Conservation (phyloP, 495 filamentous ascomycete genomes). For the Podospora anserina region DNA sequence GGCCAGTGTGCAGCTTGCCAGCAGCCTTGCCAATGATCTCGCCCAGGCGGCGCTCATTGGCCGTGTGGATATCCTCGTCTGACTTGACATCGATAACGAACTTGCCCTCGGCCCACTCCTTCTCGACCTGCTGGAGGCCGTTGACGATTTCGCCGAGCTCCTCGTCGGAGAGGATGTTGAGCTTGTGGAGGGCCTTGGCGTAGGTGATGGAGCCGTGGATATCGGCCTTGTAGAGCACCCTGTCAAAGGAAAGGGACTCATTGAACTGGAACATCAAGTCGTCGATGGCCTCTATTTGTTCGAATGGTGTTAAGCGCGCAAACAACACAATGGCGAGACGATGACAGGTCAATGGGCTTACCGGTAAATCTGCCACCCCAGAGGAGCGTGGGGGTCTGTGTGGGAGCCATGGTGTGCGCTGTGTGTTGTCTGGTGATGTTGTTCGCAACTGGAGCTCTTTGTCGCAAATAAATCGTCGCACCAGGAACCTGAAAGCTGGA, state of each 20-base stretch:
- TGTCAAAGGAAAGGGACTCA: conserved; percentile 80
- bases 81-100: conserved; percentile 61
- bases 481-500: no score
- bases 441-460: no score
- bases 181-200: conserved; percentile 77
- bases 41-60: conserved; percentile 84
- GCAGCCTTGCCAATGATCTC: conserved; percentile 86
- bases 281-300: conserved; percentile 65
- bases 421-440: conserved; percentile 7
- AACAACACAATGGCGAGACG: background rate
- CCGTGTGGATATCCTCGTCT: conserved; percentile 83
- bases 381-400: conserved; percentile 36
- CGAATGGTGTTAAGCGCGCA: conserved; percentile 10
- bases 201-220: conserved; percentile 80
- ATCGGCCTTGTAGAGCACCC: conserved; percentile 76
- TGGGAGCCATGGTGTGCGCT: conserved; percentile 18
- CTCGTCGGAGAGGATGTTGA: conserved; percentile 66
- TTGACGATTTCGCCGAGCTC: conserved; percentile 76
- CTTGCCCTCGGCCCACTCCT: conserved; percentile 66
- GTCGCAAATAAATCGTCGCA: background rate
- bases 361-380: conserved; percentile 84
- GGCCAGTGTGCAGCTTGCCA: conserved; percentile 90
- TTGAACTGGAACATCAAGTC: conserved; percentile 90
- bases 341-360: conserved; percentile 34
- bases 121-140: conserved; percentile 65